Percentiles rank a stretch among this genome's conserved stretches.
These are phyloP conservation scores for Cyberlindnera xylosilytica DNA, from an alignment of 805 yeast species.

Conservation along the genomic window DNA sequence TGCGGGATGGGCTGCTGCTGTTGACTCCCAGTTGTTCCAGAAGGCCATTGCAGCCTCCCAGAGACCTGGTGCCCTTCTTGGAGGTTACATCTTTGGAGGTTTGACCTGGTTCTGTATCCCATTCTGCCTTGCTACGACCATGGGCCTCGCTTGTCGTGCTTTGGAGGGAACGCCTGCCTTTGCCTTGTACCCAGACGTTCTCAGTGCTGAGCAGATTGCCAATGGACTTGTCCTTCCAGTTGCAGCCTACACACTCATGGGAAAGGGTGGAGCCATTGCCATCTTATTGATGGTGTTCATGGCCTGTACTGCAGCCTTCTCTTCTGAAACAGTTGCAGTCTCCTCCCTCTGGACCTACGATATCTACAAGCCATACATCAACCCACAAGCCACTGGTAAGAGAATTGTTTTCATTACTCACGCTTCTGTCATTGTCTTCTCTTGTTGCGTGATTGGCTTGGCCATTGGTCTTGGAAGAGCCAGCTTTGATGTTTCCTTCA, in stretches of 20 bases:
- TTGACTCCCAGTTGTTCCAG: not conserved
- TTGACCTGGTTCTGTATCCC: not conserved
- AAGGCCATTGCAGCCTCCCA: not conserved
- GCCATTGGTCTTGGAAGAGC: constrained; percentile 1
- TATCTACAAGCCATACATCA: constrained; percentile 1
- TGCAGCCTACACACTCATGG: not conserved
- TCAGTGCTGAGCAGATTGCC: not conserved
- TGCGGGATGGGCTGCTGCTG: constrained; percentile 1
- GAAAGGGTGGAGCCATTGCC: not conserved
- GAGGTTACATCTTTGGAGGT: not conserved
- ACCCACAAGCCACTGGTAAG: not conserved
- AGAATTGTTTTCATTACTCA: not conserved
- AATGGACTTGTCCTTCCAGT: not conserved
- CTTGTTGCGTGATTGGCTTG: not conserved
- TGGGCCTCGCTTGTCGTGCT: not conserved
- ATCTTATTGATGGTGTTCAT: not conserved
- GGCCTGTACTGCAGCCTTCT: constrained; percentile 1
- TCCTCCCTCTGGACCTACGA: not conserved
- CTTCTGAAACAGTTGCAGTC: not conserved
- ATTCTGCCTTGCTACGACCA: not conserved
- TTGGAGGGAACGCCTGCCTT: not conserved
- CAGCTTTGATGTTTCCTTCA: not conserved
- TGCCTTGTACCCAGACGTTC: not conserved
- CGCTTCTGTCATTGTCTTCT: not conserved
- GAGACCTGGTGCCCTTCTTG: not conserved